phyloP scores from a whole-genome alignment of 169 alveolate genomes.

The Cryptosporidium ubiquitum region DNA sequence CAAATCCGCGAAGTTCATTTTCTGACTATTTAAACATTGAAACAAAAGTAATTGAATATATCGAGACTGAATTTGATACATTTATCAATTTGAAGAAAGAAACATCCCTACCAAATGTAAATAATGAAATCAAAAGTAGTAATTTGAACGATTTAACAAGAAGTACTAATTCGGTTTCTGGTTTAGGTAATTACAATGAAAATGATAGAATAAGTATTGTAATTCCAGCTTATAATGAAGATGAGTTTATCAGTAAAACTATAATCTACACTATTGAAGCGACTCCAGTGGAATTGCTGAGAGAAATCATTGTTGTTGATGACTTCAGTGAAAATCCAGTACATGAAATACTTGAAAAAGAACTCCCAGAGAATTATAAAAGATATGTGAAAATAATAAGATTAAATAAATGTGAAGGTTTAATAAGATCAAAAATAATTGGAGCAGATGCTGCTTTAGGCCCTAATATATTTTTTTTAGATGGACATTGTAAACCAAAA shows the following conservation, averaged over 20 bases:
- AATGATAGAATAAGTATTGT: conserved; percentile 70
- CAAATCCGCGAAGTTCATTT: not conserved
- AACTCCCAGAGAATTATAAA: conserved; percentile 45
- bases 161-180: not conserved
- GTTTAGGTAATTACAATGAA: not conserved
- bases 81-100: not conserved
- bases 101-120: not conserved
- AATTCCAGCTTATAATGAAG: conserved; percentile 81
- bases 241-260: conserved; percentile 74
- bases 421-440: conserved; percentile 77
- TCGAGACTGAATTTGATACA: conserved; percentile 59
- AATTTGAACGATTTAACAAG: not conserved
- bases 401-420: conserved; percentile 77
- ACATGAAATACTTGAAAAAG: conserved; percentile 48
- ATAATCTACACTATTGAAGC: conserved; percentile 72
- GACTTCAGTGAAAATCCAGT: conserved; percentile 78
- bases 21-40: not conserved
- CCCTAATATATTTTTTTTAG: conserved; percentile 79
- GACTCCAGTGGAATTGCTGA: conserved; percentile 74
- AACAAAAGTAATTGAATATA: conserved; percentile 2
- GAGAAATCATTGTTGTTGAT: conserved; percentile 80
- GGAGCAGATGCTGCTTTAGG: conserved; percentile 80
- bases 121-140: not conserved
- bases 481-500: conserved; percentile 82
- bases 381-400: conserved; percentile 74